Base-by-base conservation (phyloP, 2,329 filamentous ascomycete species). In the Aureobasidium sp. region DNA sequence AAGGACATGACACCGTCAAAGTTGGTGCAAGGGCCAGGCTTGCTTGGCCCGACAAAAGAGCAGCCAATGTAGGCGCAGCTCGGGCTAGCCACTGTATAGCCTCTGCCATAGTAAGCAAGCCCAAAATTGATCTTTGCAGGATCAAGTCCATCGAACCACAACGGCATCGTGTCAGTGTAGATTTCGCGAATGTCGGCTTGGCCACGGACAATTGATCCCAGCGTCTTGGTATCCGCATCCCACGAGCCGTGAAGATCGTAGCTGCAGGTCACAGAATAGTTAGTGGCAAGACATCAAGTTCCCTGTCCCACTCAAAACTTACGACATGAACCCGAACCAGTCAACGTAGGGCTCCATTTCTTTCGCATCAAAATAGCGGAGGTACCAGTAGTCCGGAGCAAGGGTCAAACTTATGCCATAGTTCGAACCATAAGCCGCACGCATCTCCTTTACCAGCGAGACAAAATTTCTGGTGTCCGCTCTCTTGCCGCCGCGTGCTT, bases 101-200 rank as follows among this genome's bases (percentile, higher is more conserved):
- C 68, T 4, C 75, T 64, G 0, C 74, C 75, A 49, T 79, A 79
- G 42, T 67, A 69, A 1, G 73, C 73, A 1, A 77, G 51, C 0
- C 76, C 76, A 2, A 79, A 59, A 53, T 74, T 74, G 30, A 78
- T 59, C 56, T 77, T 74, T 3, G 47, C 39, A 0, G 70, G 66
- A 37, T 70, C 56, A 0, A 78, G 49, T 1, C 64, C 64, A 29
- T 66, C 69, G 48, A 66, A 71, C 71, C 71, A 77, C 0, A 78
- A 54, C 0, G 71, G 69, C 0, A 67, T 34, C 0, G 70, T 63
- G 2, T 66, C 61, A 3, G 64, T 64, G 1, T 57, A 51, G n/a
- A 77, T 74, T 35, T 76, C 73, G 0, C 60, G 59, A 1, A 77
- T 65, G 38, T 75, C 66, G 1, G 73, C 67, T 21, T 77, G 73